A percentile compares a stretch with the other conserved stretches of the same genome.
These are phyloP conservation scores for Creolimax fragrantissima DNA, from an alignment of 78 protist species.

Conservation along the genomic window DNA sequence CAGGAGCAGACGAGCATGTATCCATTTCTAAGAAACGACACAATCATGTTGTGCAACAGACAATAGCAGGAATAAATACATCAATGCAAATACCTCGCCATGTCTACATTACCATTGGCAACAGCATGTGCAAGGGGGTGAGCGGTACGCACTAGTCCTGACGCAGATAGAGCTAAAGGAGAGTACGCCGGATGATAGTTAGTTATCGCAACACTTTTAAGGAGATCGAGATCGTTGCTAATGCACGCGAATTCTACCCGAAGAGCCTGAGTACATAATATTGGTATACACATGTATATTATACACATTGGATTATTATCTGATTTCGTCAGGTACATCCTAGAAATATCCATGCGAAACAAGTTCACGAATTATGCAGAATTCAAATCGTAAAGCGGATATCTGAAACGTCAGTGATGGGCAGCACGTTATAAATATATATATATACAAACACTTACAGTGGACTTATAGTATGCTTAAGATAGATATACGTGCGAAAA, in stretches of 20 bases:
- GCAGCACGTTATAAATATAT: too few species aligned
- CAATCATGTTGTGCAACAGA: neutral
- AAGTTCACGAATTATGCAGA: too few species aligned
- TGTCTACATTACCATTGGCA: neutral
- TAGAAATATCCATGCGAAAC: too few species aligned
- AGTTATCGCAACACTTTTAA: neutral
- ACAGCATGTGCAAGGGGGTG: neutral
- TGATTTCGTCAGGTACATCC: too few species aligned
- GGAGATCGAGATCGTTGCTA: neutral
- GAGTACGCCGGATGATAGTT: neutral
- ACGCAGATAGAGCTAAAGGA: neutral
- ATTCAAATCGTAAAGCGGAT: too few species aligned
- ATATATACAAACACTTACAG: too few species aligned
- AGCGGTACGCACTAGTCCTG: neutral
- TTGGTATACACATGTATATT: neutral
- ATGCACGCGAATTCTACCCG: neutral
- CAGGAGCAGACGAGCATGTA: neutral
- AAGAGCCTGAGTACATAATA: neutral
- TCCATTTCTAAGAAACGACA: neutral
- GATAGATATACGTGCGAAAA: too few species aligned
- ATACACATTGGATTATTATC: too few species aligned
- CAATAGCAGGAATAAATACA: neutral
- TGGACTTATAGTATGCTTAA: too few species aligned
- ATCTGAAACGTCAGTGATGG: too few species aligned
- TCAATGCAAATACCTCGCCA: neutral